phyloP scores from a whole-genome alignment of 2,329 filamentous ascomycete species.

The Fusarium odoratissimum region DNA sequence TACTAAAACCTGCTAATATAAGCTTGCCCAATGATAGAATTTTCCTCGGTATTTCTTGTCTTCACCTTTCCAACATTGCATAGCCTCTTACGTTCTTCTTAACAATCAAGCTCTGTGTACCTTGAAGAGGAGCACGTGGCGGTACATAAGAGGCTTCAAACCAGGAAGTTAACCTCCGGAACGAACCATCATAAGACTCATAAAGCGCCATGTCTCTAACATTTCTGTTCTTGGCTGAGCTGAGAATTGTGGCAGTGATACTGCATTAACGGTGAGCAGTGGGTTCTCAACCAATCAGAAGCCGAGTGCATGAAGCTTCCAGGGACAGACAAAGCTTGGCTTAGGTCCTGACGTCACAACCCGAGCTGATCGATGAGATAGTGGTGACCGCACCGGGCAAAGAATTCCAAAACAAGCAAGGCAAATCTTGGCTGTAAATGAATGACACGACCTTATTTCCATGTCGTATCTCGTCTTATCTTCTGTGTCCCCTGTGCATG shows the following conservation, averaged over 20 bases:
- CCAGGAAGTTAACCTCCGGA: constrained; percentile 12
- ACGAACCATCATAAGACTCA: background rate
- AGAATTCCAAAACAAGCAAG: background rate
- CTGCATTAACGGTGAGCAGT: background rate
- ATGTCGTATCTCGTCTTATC: background rate
- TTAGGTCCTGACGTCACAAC: constrained; percentile 30
- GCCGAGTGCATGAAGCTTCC: constrained; percentile 20
- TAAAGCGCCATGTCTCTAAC: background rate
- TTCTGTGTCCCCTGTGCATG: background rate
- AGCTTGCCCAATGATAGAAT: accelerated
- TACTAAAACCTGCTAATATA: background rate
- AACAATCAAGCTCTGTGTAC: background rate
- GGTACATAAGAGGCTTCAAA: background rate
- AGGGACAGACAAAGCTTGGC: constrained; percentile 23
- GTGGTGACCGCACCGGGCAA: constrained; percentile 24
- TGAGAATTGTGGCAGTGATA: constrained; percentile 8
- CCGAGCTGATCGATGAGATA: constrained; percentile 24
- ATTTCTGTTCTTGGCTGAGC: constrained; percentile 4
- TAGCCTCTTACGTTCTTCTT: background rate
- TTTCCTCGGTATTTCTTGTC: background rate
- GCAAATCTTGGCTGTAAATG: constrained; percentile 1
- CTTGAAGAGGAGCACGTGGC: constrained; percentile 1
- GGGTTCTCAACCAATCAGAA: constrained; percentile 14
- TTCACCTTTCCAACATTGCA: no score
- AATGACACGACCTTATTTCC: constrained; percentile 27